Evolutionary conservation across 805 yeast species (phyloP), one percentile per base, ranked within the genome.

Genomic region (Phaffomyces antillensis): DNA sequence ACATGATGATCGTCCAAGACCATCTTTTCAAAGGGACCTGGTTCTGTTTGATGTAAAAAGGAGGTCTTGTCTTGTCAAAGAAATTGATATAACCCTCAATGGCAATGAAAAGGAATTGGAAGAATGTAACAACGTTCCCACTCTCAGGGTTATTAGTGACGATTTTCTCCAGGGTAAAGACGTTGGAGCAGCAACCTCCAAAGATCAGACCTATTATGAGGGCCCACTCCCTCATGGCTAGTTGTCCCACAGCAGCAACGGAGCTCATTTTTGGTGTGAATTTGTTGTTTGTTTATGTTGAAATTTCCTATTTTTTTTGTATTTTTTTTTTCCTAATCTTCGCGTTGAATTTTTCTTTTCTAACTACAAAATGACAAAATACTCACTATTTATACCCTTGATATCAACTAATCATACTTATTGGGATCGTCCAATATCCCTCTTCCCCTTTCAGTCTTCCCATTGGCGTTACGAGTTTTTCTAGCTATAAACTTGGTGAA

Each of bases 111-210:
- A 75, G 37, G 54, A 80, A 81, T 54, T 83, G 82, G 33, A 56
- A 45, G 40, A 81, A 73, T 1, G 90, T 83, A 11, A 84, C 64
- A 12, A 81, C 57, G 23, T 68, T 65, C 5, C 83, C 82, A 15
- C 66, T 54, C 39, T 54, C 56, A 1, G 73, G 54, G 15, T 64
- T 53, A 9, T 51, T 43, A 30, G 58, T 54, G 1, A 81, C 61
- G 9, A 83, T 61, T n/a, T 67, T 57, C 56, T 84, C 91, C 40
- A 83, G 61, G 1, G 83, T 69, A 45, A 75, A 64, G 23, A 81
- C 88, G 55, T 81, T 83, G 20, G 77, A 64, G 56, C 91, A 84
- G 54, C 91, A 83, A 3, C 89, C 87, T 0, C 84, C 83, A 55
- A 82, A 78, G 4, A 81, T 75, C 23, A 75, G 39, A 3, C 48